These are phyloP conservation scores for Tetraselmis chui DNA, from an alignment of 139 green algal genomes.

Conservation along the genomic window DNA sequence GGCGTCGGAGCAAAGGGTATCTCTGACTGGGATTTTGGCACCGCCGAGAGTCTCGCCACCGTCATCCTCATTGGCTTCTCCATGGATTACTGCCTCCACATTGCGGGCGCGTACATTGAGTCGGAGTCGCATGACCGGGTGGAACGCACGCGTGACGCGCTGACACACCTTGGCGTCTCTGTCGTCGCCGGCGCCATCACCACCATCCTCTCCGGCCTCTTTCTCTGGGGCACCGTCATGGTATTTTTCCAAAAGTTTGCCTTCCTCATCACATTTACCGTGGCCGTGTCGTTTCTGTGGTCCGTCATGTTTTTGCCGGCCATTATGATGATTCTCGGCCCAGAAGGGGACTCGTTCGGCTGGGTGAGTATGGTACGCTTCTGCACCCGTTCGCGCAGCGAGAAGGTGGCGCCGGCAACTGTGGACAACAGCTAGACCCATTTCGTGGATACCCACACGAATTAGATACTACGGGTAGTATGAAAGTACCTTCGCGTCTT, in stretches of 20 bases:
- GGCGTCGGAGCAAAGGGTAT: constrained; percentile 20
- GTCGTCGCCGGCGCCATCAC: constrained; percentile 36
- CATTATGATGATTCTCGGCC: constrained; percentile 20
- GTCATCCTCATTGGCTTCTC: constrained; percentile 50
- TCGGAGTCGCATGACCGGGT: constrained; percentile 8
- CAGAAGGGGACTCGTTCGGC: constrained; percentile 15
- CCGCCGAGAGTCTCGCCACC: constrained; percentile 30
- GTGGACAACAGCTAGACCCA: too few species aligned
- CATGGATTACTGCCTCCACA: constrained; percentile 46
- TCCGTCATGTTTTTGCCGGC: constrained; percentile 33
- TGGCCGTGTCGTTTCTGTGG: constrained; percentile 25
- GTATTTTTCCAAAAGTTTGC: constrained; percentile 48
- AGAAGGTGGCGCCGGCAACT: neutral
- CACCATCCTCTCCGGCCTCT: constrained; percentile 28
- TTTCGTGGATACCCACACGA: too few species aligned
- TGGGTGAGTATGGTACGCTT: constrained; percentile 12
- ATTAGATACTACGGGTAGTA: too few species aligned
- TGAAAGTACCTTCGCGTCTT: too few species aligned
- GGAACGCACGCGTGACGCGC: constrained; percentile 21
- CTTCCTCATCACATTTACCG: constrained; percentile 39
- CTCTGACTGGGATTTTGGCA: constrained; percentile 36
- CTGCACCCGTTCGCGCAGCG: neutral
- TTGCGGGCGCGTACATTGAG: constrained; percentile 38
- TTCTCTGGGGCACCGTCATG: constrained; percentile 30
- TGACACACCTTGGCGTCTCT: constrained; percentile 35